Evolutionary conservation across 495 filamentous ascomycete genomes (phyloP), one percentile per base, ranked within the genome.

Genomic region (Annulohypoxylon maeteangense): DNA sequence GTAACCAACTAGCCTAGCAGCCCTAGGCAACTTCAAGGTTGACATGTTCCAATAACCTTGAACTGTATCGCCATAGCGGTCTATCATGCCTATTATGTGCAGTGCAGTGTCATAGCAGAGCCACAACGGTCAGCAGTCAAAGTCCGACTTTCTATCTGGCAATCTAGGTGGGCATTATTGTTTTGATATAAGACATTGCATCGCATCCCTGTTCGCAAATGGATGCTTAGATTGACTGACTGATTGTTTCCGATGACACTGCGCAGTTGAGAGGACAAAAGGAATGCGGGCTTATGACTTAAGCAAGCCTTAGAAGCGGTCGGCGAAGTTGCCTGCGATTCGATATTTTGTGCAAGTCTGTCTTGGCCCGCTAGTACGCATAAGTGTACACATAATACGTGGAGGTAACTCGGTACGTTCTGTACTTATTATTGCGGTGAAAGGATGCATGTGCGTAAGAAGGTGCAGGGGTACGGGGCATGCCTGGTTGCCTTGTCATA

Each of bases 121-220:
- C 70, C 65, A 73, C 70, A 65, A 61, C 70, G 70, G 70, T 73
- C 70, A 73, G 65, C 70, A 73, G 70, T 73, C 65, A 69, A 59
- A 66, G 34, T 56, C 70, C 65, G 62, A 68, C 65, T 65, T 73
- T 73, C 65, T 56, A 68, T 56, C 70, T 60, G 62, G 65, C 65
- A 62, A 69, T 73, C 65, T 56, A 68, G 65, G 61, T 68, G 65
- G 62, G 56, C 68, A 55, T 29, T 34, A 31, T 57, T 56, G 16
- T 57, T 40, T 57, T 40, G 54, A 57, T 57, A 57, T 34, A 34
- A 54, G 50, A 54, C 50, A 51, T 54, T 23, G 64, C 58, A 64
- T 59, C 22, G 23, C 6, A 68, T 57, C 65, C 70, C 40, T 68
- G 60, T 22, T 68, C 59, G 68, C 68, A 64, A 64, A 64, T 64